A percentile compares a stretch with the other conserved stretches of the same genome.
Evolutionary conservation across 192 early-diverging fungal species (phyloP).

Genomic region (Coemansia sp.): DNA sequence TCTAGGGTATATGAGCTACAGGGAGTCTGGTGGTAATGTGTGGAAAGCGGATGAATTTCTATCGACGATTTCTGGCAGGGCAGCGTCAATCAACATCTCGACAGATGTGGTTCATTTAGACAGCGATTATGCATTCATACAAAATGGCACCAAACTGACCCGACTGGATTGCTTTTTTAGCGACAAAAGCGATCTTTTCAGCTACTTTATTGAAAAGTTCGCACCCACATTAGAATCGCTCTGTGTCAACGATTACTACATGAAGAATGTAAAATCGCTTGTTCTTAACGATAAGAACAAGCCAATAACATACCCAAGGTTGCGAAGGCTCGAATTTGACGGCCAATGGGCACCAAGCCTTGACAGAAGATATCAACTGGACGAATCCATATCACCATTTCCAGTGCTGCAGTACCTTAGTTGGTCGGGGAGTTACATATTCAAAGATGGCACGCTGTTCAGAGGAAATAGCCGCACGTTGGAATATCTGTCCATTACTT

Average conservation of each 20-base stretch:
- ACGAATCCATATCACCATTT: not conserved
- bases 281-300: not conserved
- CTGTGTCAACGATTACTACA: not conserved
- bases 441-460: conserved; percentile 22
- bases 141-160: not conserved
- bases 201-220: not conserved
- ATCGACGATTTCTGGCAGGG: not conserved
- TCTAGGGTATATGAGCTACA: too few relatives aligned
- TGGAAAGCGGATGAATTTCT: not conserved
- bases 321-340: not conserved
- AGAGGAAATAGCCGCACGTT: conserved; percentile 14
- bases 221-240: not conserved
- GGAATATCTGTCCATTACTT: conserved; percentile 12
- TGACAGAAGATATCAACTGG: too few relatives aligned
- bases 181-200: not conserved
- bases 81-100: not conserved
- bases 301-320: not conserved
- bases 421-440: conserved; percentile 22
- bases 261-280: not conserved
- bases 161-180: not conserved
- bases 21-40: too few relatives aligned
- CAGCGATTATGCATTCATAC: not conserved
- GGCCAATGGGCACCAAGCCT: not conserved
- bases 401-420: conserved; percentile 9
- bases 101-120: not conserved